Evolutionary conservation across 257 asterid genomes (phyloP).

Genomic region (Gentiana straminea): DNA sequence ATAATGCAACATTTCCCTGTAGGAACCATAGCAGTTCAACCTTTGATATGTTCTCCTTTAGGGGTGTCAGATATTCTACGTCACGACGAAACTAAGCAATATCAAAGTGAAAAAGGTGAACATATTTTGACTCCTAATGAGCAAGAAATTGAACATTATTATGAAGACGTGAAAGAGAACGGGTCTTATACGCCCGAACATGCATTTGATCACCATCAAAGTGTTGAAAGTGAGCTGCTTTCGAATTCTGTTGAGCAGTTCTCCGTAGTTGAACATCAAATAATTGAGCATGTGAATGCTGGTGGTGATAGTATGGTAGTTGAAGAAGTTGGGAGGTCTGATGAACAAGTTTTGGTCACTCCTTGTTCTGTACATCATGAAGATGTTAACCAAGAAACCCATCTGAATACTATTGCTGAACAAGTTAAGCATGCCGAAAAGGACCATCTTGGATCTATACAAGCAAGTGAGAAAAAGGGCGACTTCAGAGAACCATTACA

Average conservation of each 20-base stretch:
- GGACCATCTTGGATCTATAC: constrained; percentile 11
- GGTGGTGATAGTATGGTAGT: constrained; percentile 4
- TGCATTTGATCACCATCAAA: constrained; percentile 4
- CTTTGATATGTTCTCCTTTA: constrained; percentile 23
- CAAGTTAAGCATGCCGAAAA: constrained; percentile 5
- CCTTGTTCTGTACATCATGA: constrained; percentile 12
- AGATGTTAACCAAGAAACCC: constrained; percentile 10
- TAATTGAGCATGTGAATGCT: constrained; percentile 1
- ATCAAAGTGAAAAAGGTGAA: constrained; percentile 21
- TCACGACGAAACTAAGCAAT: constrained; percentile 9
- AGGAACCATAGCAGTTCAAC: constrained; percentile 57
- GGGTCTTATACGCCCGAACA: not conserved
- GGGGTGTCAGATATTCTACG: constrained; percentile 18
- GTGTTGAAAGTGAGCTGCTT: constrained; percentile 2
- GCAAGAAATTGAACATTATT: constrained; percentile 8
- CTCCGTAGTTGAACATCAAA: not conserved
- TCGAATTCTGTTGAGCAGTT: constrained; percentile 3
- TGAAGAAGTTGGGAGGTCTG: constrained; percentile 16
- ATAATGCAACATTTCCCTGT: constrained; percentile 48
- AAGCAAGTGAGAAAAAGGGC: constrained; percentile 10
- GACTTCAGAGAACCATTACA: constrained; percentile 16
- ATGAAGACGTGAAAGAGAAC: not conserved
- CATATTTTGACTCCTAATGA: constrained; percentile 14
- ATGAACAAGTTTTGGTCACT: constrained; percentile 13
- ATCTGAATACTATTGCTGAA: constrained; percentile 12